Base-by-base conservation (phyloP, 805 yeast species). In the Yamadazyma akitaensis region DNA sequence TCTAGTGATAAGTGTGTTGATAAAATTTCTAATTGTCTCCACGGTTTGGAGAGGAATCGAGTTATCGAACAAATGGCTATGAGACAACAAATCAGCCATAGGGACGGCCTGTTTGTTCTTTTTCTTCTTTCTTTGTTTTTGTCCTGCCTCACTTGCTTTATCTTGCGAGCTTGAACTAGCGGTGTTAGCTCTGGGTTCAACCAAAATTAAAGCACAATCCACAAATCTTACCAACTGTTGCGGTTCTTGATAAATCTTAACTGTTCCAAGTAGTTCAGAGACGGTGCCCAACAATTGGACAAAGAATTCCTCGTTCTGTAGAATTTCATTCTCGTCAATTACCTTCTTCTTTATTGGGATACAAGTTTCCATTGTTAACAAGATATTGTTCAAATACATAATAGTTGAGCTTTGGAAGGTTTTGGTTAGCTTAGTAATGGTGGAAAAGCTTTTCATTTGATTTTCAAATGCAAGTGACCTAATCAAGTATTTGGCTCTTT, bases 41-140 rank as follows among this genome's bases (percentile, higher is more conserved):
- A 67, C 50, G 7, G 81, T 76, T 1, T 46, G 24, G 0, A 50
- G 34, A 5, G 82, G 70, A 13, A 80, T 72, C 9, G 66, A 62
- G 8, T 64, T 57, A 25, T 62, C 60, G 55, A 85, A 85, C 44
- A 79, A 68, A 44, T 78, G 81, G 39, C 82, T 72, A 60, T 85
- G 87, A 0, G 90, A 81, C 40, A 84, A 68, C 26, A 85, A 59
- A 64, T 86, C 95, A 8, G 91, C 77, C 51, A 84, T 64, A 3
- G 89, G 81, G 24, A 72, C 70, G 0, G 78, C 53, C 14, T 63
- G 64, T 33, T 64, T 63, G 39, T 59, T 63, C 51, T 73, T 77
- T 55, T 72, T 73, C 56, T 68, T 76, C 43, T 73, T 61, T 45
- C 59, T 64, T 18, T 38, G 25, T 47, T 70, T 40, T 16, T 18